Conservation (phyloP, 768 basidiomycete genomes). For the Lanmaoa rubissima region DNA sequence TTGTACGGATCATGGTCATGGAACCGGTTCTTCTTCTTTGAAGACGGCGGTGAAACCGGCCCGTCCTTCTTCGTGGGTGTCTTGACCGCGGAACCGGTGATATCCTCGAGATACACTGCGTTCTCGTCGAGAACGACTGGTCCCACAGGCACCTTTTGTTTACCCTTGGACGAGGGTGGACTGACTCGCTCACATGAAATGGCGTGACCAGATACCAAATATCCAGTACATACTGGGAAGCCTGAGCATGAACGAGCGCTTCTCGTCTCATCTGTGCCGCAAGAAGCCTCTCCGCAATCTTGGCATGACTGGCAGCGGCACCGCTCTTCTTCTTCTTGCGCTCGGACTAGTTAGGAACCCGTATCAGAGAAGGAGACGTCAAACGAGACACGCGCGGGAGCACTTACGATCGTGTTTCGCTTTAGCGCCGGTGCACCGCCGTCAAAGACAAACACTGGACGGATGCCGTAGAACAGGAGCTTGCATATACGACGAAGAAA, state of each 20-base stretch:
- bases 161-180: conserved; percentile 37
- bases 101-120: conserved; percentile 87
- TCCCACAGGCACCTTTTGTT: conserved; percentile 44
- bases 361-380: conserved; percentile 5
- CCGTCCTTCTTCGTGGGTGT: conserved; percentile 42
- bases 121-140: conserved; percentile 62
- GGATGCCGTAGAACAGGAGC: conserved; percentile 94
- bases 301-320: conserved; percentile 80
- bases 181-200: conserved; percentile 8
- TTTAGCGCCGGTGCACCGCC: conserved; percentile 93
- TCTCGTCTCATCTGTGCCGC: conserved; percentile 92
- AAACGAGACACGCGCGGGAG: not conserved
- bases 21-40: conserved; percentile 61
- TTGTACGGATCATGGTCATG: conserved; percentile 88
- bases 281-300: conserved; percentile 86
- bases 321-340: conserved; percentile 90
- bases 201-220: not conserved
- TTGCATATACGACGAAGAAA: conserved; percentile 90
- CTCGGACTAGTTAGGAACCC: conserved; percentile 55
- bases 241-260: conserved; percentile 66
- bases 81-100: conserved; percentile 53
- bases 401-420: conserved; percentile 78
- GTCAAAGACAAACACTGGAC: conserved; percentile 98
- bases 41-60: conserved; percentile 44
- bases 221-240: conserved; percentile 37